These are phyloP conservation scores for Copromyces sp. DNA, from an alignment of 495 filamentous ascomycete species.

Conservation along the genomic window DNA sequence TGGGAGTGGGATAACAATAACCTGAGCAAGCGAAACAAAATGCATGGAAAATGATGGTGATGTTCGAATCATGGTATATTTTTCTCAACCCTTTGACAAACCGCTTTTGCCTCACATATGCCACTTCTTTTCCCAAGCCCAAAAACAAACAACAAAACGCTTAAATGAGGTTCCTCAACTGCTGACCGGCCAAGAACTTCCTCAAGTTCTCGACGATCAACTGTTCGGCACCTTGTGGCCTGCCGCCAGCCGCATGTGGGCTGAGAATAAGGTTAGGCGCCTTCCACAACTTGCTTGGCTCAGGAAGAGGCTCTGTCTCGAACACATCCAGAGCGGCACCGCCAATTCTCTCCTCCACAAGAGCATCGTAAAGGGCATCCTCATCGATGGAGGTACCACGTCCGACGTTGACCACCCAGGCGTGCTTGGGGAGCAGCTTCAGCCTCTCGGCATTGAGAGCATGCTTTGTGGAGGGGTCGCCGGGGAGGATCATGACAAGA, in stretches of 20 bases:
- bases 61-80: not conserved
- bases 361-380: conserved; percentile 60
- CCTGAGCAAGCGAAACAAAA: not conserved
- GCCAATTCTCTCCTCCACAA: conserved; percentile 57
- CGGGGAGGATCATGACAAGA: conserved; percentile 66
- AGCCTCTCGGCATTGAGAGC: conserved; percentile 59
- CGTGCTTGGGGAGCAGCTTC: conserved; percentile 62
- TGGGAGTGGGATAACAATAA: not conserved
- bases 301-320: conserved; percentile 57
- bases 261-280: conserved; percentile 31
- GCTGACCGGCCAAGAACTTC: conserved; percentile 41
- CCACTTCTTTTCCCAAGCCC: not conserved
- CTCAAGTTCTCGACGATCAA: conserved; percentile 45
- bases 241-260: conserved; percentile 39
- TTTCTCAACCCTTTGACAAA: not conserved
- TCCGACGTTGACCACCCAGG: conserved; percentile 76
- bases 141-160: not conserved
- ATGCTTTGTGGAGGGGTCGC: conserved; percentile 54
- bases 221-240: conserved; percentile 43
- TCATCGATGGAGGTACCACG: conserved; percentile 74
- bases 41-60: not conserved
- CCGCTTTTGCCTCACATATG: not conserved
- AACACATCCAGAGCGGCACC: conserved; percentile 69
- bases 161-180: conserved; percentile 42
- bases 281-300: conserved; percentile 26